phyloP scores from a whole-genome alignment of 1,284 basidiomycete species.

The Flammula alnicola region DNA sequence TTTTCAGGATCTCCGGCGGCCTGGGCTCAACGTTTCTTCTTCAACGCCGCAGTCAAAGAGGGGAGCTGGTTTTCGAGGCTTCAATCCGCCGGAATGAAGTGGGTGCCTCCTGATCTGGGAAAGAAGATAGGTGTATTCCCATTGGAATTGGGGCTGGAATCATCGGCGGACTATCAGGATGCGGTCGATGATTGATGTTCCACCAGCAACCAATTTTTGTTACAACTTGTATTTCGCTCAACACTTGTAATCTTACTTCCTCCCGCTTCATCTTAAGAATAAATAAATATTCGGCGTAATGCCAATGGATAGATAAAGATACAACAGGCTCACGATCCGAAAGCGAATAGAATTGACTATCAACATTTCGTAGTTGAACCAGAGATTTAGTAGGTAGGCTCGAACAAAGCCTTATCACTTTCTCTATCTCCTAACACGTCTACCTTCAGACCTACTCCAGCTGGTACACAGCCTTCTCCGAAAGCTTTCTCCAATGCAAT shows the following conservation, averaged over 20 bases:
- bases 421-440: slow-evolving; percentile 41
- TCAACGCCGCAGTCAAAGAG: slow-evolving; percentile 19
- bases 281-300: no score
- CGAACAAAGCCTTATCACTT: slow-evolving; percentile 22
- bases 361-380: not conserved
- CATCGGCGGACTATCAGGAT: no score
- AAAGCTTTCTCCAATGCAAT: slow-evolving; percentile 68
- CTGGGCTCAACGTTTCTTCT: slow-evolving; percentile 29
- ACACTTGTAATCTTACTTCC: no score
- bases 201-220: no score
- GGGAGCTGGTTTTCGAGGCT: slow-evolving; percentile 29
- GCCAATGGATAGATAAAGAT: no score
- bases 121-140: not conserved
- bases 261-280: no score
- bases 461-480: slow-evolving; percentile 76
- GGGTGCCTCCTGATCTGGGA: not conserved
- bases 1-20: slow-evolving; percentile 27
- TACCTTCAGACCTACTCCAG: slow-evolving; percentile 73
- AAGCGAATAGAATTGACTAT: not conserved
- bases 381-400: slow-evolving; percentile 15
- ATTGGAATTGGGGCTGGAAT: not conserved
- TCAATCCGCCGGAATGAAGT: slow-evolving; percentile 25
- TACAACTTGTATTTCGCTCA: no score
- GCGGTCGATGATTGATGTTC: no score
- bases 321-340: no score